Conservation (phyloP, 2,329 filamentous ascomycete genomes). For the Ophiostoma perfectum region DNA sequence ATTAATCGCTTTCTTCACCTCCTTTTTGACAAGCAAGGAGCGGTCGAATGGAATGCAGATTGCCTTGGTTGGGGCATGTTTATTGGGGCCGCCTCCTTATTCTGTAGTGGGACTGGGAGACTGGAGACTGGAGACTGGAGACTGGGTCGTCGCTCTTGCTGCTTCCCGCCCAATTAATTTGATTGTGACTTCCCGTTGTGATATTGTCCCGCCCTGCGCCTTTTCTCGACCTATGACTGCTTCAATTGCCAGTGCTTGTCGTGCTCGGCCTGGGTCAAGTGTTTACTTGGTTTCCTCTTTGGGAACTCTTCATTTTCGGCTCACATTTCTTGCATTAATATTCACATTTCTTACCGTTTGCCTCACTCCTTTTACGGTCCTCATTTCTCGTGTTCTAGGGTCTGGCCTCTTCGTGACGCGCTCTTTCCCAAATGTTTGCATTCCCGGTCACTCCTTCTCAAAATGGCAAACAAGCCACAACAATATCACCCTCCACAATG, state of each 20-base stretch:
- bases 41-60: neutral
- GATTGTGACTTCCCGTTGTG: neutral
- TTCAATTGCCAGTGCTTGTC: neutral
- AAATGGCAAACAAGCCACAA: conserved; percentile 7
- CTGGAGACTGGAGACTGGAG: no score
- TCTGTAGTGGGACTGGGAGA: neutral
- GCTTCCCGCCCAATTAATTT: neutral
- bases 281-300: conserved; percentile 6
- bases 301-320: neutral
- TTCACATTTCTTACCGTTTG: neutral
- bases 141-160: conserved; percentile 1
- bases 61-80: neutral
- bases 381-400: neutral
- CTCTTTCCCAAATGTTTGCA: conserved; percentile 1
- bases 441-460: conserved; percentile 13
- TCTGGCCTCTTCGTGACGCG: conserved; percentile 5
- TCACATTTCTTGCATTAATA: neutral
- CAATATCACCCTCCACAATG: neutral
- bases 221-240: neutral
- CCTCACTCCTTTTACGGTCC: neutral
- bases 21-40: conserved; percentile 2
- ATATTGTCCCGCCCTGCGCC: neutral
- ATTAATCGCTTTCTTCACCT: neutral
- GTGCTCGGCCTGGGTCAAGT: neutral
- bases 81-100: neutral